Base-by-base conservation (phyloP, 73 alveolate species). In the Paramecium sonneborni region DNA sequence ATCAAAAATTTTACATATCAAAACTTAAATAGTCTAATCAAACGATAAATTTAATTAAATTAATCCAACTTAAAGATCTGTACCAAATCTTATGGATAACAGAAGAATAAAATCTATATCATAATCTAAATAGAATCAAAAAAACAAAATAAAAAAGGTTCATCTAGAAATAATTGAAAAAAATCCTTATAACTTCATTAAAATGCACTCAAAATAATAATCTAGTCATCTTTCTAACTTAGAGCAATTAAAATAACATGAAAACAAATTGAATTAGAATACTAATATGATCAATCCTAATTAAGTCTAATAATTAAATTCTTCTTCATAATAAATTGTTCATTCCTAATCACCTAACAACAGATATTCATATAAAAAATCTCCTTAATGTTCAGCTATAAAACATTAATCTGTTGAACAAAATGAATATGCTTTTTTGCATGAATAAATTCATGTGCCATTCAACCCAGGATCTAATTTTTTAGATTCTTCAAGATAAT, bases 371-470 rank as follows among this genome's bases (percentile, higher is more conserved):
- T 72, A 74, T 35, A 74, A 72, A 72, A 32, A 72, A 9, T 72
- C 86, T 28, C 44, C 8, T 28, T 15, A 72, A 72, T 72, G 62
- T 18, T 72, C 55, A 34, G 55, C 57, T 0, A 28, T 20, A 12
- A 35, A 72, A 41, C 44, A 14, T 2, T 72, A 72, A 72, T 72
- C 55, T 35, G 7, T 21, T 28, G 55, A 37, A 43, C 55, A 32
- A 43, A 26, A 5, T 23, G 69, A 79, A 79, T 79, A 79, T 79
- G 69, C 69, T 2, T 79, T 79, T 23, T 44, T 79, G 20, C 90
- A 79, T 79, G 90, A 79, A 37, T 44, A 79, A 79, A 18, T 43
- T 24, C 90, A 79, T 79, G 34, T 79, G 41, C 90, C 90, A 23
- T 79, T 12, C 43, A 79, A 79, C n/a, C 90, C 90, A 18, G 90